A percentile compares a stretch with the other conserved stretches of the same genome.
Conservation (phyloP, 129 eudicot species). For the Daucus carota region DNA sequence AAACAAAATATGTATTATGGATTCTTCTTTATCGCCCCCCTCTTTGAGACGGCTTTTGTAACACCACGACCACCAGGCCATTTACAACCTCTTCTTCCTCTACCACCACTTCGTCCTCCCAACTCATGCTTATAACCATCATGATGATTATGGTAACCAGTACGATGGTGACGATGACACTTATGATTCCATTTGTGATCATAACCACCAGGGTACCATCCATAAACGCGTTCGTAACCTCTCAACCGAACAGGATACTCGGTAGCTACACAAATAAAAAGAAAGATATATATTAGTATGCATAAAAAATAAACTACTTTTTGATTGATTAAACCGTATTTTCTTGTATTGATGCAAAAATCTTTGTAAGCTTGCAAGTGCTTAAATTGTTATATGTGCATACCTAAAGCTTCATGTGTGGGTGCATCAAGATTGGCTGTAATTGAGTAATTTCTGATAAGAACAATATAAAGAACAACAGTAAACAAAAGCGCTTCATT, state of each 20-base stretch:
- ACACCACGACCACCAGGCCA: not conserved
- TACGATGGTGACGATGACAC: not conserved
- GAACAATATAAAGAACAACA: too few relatives aligned
- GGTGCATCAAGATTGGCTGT: fast-evolving
- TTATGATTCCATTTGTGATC: not conserved
- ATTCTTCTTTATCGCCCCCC: not conserved
- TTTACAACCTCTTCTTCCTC: not conserved
- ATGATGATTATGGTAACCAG: not conserved
- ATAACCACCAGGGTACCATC: not conserved
- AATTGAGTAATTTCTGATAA: not conserved
- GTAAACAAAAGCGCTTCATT: fast-evolving
- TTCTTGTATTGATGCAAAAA: too few relatives aligned
- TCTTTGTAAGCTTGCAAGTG: too few relatives aligned
- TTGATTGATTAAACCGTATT: too few relatives aligned
- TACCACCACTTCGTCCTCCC: not conserved
- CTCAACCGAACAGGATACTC: not conserved
- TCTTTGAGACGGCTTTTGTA: not conserved
- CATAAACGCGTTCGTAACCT: not conserved
- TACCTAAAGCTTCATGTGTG: not conserved
- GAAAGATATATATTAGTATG: not conserved
- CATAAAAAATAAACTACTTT: too few relatives aligned
- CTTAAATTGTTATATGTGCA: not conserved
- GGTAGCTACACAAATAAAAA: not conserved
- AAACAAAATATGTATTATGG: not conserved
- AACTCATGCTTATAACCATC: not conserved